Evolutionary conservation across 2,329 filamentous ascomycete genomes (phyloP).

Genomic region (Anisogramma anomala): DNA sequence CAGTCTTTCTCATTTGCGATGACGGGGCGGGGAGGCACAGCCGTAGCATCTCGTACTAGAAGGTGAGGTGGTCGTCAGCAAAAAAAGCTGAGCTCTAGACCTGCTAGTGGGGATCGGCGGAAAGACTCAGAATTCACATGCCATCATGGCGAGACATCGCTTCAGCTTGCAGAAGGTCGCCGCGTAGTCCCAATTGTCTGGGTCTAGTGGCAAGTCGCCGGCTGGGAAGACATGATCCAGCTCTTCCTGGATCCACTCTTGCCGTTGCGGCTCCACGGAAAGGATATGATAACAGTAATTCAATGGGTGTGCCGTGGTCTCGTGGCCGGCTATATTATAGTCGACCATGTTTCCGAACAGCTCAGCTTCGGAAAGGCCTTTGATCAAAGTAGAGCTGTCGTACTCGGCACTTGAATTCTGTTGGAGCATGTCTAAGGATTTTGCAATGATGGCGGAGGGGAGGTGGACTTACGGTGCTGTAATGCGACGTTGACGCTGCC

Average conservation of each 20-base stretch:
- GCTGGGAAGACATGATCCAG: conserved; percentile 1
- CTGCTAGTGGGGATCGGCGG: too few species aligned
- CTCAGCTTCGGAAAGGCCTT: conserved; percentile 1
- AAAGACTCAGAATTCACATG: background rate
- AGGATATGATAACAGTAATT: conserved; percentile 5
- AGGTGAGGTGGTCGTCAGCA: background rate
- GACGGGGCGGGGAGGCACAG: conserved; percentile 4
- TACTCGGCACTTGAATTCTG: background rate
- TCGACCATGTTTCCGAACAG: conserved; percentile 5
- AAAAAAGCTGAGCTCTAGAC: too few species aligned
- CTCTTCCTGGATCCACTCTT: conserved; percentile 4
- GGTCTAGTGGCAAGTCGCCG: background rate
- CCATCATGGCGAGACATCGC: conserved; percentile 6
- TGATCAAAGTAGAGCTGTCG: background rate
- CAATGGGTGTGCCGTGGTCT: conserved; percentile 4
- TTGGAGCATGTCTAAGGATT: background rate
- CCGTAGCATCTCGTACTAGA: conserved; percentile 4
- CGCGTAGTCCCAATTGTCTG: background rate
- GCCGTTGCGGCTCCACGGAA: background rate
- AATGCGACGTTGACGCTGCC: conserved; percentile 6
- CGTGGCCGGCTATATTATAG: conserved; percentile 4
- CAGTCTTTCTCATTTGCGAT: background rate
- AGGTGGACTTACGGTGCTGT: conserved; percentile 2
- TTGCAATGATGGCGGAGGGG: conserved; percentile 3
- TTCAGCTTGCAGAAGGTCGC: conserved; percentile 2